Evolutionary conservation across 306 rosid genomes (phyloP).

Genomic region (Cucurbita maxima): DNA sequence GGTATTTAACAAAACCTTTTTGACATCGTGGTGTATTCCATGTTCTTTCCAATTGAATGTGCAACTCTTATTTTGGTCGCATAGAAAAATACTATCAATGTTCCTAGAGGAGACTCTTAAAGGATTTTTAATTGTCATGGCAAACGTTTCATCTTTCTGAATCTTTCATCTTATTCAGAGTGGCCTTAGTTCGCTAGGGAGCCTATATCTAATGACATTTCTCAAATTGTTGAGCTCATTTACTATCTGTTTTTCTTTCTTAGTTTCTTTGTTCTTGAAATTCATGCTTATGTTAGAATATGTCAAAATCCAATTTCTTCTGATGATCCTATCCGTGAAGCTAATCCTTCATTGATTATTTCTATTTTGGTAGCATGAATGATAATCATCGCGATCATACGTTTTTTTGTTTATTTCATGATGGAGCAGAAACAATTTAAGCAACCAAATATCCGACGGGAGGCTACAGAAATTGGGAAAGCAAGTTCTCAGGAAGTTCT

Average conservation of each 20-base stretch:
- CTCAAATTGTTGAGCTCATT: background rate
- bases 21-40: background rate
- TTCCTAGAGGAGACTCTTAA: background rate
- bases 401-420: constrained; percentile 9
- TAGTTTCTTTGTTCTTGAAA: background rate
- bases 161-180: background rate
- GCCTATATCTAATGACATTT: background rate
- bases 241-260: background rate
- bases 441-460: constrained; percentile 33
- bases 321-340: background rate
- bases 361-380: background rate
- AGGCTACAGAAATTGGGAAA: constrained; percentile 3
- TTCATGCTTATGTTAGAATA: background rate
- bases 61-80: background rate
- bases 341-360: background rate
- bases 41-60: background rate
- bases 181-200: background rate
- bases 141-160: background rate
- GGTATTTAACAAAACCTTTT: constrained; percentile 23
- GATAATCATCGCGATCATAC: background rate
- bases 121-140: background rate
- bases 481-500: constrained; percentile 21
- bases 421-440: constrained; percentile 58
- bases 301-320: background rate
- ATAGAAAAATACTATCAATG: background rate